Conservation (phyloP, 208 protist species). For the Lotmaria passim region DNA sequence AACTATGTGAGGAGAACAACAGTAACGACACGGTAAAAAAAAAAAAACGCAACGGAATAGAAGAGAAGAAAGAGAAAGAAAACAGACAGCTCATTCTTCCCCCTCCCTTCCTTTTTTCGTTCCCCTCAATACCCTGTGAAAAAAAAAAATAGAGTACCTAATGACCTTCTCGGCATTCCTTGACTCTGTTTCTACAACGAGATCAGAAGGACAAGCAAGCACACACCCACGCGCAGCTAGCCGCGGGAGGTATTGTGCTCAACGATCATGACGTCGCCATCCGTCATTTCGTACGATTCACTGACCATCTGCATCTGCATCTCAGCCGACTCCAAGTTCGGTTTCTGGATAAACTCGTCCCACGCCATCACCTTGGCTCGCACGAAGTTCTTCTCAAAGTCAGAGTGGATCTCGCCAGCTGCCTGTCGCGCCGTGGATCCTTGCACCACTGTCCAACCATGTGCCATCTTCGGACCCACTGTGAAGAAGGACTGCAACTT, state of each 20-base stretch:
- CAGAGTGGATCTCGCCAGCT: conserved; percentile 84
- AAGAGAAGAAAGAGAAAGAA: too few species aligned
- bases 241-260: conserved; percentile 59
- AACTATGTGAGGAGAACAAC: too few species aligned
- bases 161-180: too few species aligned
- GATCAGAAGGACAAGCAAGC: too few species aligned
- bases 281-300: conserved; percentile 71
- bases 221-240: too few species aligned
- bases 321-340: conserved; percentile 79
- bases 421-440: conserved; percentile 70
- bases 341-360: conserved; percentile 55
- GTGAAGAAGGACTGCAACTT: conserved; percentile 89
- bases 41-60: too few species aligned
- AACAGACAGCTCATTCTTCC: too few species aligned
- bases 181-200: too few species aligned
- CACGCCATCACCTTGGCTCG: conserved; percentile 73
- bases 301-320: conserved; percentile 74
- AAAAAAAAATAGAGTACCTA: too few species aligned
- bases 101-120: too few species aligned
- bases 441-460: conserved; percentile 62
- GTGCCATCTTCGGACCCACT: conserved; percentile 84
- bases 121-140: too few species aligned
- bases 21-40: too few species aligned
- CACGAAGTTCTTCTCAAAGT: conserved; percentile 82
- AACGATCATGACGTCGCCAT: conserved; percentile 88